Conservation (phyloP, 1,139 yeast genomes). For the Arxiozyma slooffiae region DNA sequence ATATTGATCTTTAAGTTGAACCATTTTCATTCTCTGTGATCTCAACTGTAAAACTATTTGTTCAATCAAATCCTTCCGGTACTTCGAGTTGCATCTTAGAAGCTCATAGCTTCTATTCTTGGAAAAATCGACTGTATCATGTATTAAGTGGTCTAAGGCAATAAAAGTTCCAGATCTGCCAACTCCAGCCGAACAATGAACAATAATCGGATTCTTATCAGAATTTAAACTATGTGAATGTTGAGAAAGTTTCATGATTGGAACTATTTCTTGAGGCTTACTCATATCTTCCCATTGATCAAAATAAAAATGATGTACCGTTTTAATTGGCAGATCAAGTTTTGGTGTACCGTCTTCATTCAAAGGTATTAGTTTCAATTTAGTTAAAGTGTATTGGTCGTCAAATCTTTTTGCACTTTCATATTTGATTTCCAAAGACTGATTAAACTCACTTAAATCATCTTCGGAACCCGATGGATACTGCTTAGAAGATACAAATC, state of each 20-base stretch:
- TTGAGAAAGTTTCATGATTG: constrained; percentile 24
- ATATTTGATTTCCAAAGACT: constrained; percentile 16
- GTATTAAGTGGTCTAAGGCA: constrained; percentile 48
- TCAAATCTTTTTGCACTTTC: constrained; percentile 13
- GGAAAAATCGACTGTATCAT: constrained; percentile 27
- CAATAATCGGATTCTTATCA: constrained; percentile 34
- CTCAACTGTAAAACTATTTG: constrained; percentile 28
- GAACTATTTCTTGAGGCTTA: constrained; percentile 33
- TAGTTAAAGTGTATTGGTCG: constrained; percentile 22
- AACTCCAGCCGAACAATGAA: constrained; percentile 76
- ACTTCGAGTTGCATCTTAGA: constrained; percentile 8
- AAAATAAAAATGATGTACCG: constrained; percentile 36
- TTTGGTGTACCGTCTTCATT: constrained; percentile 2
- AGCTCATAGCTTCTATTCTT: background rate
- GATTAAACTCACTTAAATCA: constrained; percentile 19
- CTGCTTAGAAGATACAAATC: constrained; percentile 14
- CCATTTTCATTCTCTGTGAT: constrained; percentile 30
- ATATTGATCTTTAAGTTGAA: constrained; percentile 29
- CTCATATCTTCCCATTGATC: constrained; percentile 41
- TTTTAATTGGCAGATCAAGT: constrained; percentile 20
- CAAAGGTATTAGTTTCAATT: constrained; percentile 15
- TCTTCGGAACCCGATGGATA: constrained; percentile 12
- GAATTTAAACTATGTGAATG: constrained; percentile 27
- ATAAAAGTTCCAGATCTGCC: constrained; percentile 72
- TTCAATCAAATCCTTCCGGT: constrained; percentile 27